Evolutionary conservation across 192 early-diverging fungal genomes (phyloP).

Genomic region (Coemansia sp.): DNA sequence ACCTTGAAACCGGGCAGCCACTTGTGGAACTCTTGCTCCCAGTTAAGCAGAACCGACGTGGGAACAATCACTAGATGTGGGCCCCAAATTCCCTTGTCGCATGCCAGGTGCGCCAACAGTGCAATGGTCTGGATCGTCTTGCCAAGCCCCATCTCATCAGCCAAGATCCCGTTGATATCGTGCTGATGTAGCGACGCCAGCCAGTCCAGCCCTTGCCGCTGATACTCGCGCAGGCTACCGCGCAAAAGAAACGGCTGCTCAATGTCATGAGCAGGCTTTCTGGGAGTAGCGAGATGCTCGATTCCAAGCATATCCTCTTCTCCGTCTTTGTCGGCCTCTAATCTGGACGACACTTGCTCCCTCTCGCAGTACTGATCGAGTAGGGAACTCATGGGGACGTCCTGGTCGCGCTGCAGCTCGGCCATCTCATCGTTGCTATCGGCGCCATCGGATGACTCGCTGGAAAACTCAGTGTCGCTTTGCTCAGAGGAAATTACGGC

Average conservation of each 20-base stretch:
- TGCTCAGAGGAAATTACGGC: constrained; percentile 18
- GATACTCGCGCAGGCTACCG: constrained; percentile 81
- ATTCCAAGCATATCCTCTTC: constrained; percentile 6
- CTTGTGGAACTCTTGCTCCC: constrained; percentile 86
- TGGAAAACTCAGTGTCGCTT: constrained; percentile 17
- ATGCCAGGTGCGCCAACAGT: constrained; percentile 80
- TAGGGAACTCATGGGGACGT: constrained; percentile 62
- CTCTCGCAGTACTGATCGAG: constrained; percentile 56
- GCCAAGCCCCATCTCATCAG: constrained; percentile 94
- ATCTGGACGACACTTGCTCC: constrained; percentile 6
- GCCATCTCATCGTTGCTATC: constrained; percentile 53
- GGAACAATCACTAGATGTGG: constrained; percentile 95
- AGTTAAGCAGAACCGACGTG: constrained; percentile 85
- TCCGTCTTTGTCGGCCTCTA: constrained; percentile 2
- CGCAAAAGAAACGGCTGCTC: constrained; percentile 62
- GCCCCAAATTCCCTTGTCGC: constrained; percentile 72
- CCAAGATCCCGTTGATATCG: constrained; percentile 86
- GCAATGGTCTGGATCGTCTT: constrained; percentile 97
- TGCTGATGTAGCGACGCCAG: constrained; percentile 82
- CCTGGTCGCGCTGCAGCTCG: constrained; percentile 62
- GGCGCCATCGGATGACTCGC: constrained; percentile 13
- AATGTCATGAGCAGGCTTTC: constrained; percentile 7
- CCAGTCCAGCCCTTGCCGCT: constrained; percentile 90
- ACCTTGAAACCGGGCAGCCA: constrained; percentile 74
- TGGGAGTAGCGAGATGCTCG: constrained; percentile 5